Conservation (phyloP, 1,139 yeast genomes). For the Meyerozyma sp. region DNA sequence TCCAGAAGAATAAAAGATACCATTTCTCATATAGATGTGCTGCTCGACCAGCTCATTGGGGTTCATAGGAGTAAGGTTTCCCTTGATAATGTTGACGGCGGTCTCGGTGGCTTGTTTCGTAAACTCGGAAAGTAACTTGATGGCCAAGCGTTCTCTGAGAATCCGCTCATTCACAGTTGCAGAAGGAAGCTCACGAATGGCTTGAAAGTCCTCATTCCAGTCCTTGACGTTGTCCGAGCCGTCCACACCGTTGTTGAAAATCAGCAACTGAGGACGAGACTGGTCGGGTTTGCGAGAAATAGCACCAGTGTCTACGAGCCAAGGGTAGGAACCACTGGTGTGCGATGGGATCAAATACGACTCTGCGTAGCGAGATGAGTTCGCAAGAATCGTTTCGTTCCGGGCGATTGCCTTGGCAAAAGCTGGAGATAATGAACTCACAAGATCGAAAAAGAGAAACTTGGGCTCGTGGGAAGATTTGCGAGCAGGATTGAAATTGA, state of each 20-base stretch:
- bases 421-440: slow-evolving; percentile 50
- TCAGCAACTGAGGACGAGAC: slow-evolving; percentile 58
- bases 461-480: slow-evolving; percentile 38
- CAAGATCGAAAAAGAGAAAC: slow-evolving; percentile 46
- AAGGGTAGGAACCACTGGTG: slow-evolving; percentile 62
- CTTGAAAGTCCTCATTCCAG: slow-evolving; percentile 90
- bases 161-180: slow-evolving; percentile 60
- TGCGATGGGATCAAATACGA: slow-evolving; percentile 58
- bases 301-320: slow-evolving; percentile 50
- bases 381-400: slow-evolving; percentile 37
- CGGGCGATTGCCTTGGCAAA: slow-evolving; percentile 36
- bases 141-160: slow-evolving; percentile 68
- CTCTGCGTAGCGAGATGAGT: slow-evolving; percentile 48
- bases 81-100: slow-evolving; percentile 70
- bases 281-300: slow-evolving; percentile 45
- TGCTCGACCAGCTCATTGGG: slow-evolving; percentile 60
- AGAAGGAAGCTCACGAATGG: slow-evolving; percentile 66
- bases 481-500: slow-evolving; percentile 63
- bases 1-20: slow-evolving; percentile 82
- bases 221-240: slow-evolving; percentile 60
- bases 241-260: slow-evolving; percentile 51
- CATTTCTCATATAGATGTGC: slow-evolving; percentile 70
- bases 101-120: slow-evolving; percentile 72
- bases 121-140: slow-evolving; percentile 74
- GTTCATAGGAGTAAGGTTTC: slow-evolving; percentile 74